A percentile compares a stretch with the other conserved stretches of the same genome.
phyloP scores from a whole-genome alignment of 495 filamentous ascomycete genomes.

The Neurospora cerealis region DNA sequence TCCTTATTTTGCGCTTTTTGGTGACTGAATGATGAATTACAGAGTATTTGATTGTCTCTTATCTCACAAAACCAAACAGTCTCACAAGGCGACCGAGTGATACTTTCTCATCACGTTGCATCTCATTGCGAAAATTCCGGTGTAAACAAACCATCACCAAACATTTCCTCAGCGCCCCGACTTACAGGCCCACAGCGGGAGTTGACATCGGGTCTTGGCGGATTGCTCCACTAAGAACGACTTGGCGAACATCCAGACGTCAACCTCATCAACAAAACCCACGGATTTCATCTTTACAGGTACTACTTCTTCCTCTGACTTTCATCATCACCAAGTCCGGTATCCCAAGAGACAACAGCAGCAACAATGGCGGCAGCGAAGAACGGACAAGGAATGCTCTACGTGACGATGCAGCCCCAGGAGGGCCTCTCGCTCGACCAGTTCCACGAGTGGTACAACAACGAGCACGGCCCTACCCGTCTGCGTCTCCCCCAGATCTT shows the following conservation, averaged over 20 bases:
- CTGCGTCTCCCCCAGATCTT: conserved; percentile 60
- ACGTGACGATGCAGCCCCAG: conserved; percentile 69
- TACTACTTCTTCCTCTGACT: background rate
- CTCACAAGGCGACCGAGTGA: background rate
- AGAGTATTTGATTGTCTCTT: background rate
- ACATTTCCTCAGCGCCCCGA: background rate
- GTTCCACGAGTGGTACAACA: conserved; percentile 89
- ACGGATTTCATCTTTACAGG: background rate
- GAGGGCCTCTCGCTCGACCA: conserved; percentile 51
- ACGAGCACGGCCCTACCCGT: conserved; percentile 72
- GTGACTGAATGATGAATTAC: background rate
- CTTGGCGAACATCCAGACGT: background rate
- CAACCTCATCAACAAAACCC: background rate
- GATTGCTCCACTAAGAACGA: background rate
- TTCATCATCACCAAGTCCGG: background rate
- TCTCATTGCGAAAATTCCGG: background rate
- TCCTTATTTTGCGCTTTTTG: background rate
- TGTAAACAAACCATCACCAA: background rate
- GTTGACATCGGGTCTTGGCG: background rate
- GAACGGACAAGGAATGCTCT: conserved; percentile 51
- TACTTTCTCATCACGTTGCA: background rate
- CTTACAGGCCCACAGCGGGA: background rate
- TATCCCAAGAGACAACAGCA: background rate
- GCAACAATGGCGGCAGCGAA: conserved; percentile 14
- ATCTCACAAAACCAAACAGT: background rate